Evolutionary conservation across 2,329 filamentous ascomycete species (phyloP).

Genomic region (Colletotrichum tropicale): DNA sequence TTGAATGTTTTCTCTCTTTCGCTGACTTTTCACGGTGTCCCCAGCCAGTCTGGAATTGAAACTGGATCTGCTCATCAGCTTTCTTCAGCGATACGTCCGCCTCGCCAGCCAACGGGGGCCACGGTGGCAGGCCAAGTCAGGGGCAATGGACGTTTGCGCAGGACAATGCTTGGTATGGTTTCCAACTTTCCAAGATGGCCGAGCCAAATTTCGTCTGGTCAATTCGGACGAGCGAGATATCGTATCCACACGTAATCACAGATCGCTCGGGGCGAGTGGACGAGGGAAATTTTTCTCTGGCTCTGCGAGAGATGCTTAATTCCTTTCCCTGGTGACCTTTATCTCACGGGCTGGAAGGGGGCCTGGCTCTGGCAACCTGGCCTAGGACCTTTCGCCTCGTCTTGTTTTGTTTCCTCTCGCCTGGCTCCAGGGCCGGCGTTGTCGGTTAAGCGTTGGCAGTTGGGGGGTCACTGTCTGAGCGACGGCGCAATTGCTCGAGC

Average conservation of each 20-base stretch:
- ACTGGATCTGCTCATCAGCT: not conserved
- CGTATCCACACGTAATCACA: constrained; percentile 14
- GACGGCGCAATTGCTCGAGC: not conserved
- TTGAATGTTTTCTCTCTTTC: not conserved
- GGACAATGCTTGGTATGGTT: not conserved
- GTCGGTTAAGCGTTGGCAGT: not conserved
- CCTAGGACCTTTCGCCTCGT: not conserved
- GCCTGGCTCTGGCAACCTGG: not conserved
- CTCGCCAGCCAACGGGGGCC: not conserved
- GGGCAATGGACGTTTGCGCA: not conserved
- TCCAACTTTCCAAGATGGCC: not conserved
- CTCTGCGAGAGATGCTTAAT: constrained; percentile 7
- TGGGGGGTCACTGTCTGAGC: not conserved
- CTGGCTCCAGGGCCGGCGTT: not conserved
- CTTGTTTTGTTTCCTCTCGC: not conserved
- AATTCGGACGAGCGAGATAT: constrained; percentile 9
- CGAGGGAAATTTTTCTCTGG: not conserved
- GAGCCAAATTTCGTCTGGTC: not conserved
- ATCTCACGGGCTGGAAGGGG: not conserved
- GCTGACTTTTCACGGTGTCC: not conserved
- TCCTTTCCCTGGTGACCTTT: not conserved
- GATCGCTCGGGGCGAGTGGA: not conserved
- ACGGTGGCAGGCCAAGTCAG: not conserved
- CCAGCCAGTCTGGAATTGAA: constrained; percentile 14
- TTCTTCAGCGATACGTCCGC: not conserved